Evolutionary conservation across 768 basidiomycete genomes (phyloP).

Genomic region (Collybia sp.): DNA sequence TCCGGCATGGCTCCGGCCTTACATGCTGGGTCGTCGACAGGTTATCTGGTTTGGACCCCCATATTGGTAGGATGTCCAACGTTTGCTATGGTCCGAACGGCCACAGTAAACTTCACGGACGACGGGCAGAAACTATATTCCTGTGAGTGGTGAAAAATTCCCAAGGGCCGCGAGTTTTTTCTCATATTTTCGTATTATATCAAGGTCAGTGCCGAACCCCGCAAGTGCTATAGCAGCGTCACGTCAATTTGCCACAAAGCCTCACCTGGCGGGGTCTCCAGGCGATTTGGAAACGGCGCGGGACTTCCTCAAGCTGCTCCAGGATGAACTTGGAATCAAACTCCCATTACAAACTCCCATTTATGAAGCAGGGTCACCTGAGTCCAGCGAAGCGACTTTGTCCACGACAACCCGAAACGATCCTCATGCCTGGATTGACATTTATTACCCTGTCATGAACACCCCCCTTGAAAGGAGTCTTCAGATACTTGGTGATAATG

Average conservation of each 20-base stretch:
- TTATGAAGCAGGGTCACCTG: constrained; percentile 51
- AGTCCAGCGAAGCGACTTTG: constrained; percentile 50
- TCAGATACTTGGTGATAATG: constrained; percentile 49
- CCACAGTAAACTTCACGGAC: background rate
- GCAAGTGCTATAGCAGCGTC: constrained; percentile 47
- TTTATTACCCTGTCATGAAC: constrained; percentile 75
- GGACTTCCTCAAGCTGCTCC: constrained; percentile 47
- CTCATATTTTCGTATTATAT: background rate
- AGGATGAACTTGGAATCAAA: constrained; percentile 41
- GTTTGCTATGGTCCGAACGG: background rate
- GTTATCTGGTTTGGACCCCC: too few species aligned
- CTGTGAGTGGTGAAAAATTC: constrained; percentile 1
- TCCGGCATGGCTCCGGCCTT: too few species aligned
- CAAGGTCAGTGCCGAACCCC: constrained; percentile 46
- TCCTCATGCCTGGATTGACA: constrained; percentile 58
- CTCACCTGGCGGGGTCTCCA: constrained; percentile 58
- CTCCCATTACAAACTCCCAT: constrained; percentile 31
- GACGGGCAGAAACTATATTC: background rate
- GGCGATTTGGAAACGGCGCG: constrained; percentile 55
- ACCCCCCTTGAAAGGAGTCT: constrained; percentile 54
- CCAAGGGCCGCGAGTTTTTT: background rate
- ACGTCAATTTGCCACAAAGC: constrained; percentile 44
- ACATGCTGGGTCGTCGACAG: too few species aligned
- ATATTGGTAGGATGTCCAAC: too few species aligned
- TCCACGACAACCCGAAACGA: constrained; percentile 31